Evolutionary conservation across 768 basidiomycete genomes (phyloP).

Genomic region (Hypsizygus marmoreus): DNA sequence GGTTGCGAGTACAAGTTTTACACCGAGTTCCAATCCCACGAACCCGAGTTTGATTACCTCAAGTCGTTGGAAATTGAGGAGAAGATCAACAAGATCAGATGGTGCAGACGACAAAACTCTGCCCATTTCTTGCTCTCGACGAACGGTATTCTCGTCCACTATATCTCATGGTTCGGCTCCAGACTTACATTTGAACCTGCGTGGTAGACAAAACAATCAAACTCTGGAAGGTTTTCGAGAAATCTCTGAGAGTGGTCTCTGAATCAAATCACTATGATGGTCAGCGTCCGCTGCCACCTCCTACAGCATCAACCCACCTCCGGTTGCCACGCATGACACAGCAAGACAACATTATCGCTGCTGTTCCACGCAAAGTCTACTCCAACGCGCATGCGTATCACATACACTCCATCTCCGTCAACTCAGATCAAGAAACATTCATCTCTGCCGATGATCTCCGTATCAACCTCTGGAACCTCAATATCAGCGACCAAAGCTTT

Average conservation of each 20-base stretch:
- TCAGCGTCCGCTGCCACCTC: conserved; percentile 67
- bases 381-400: conserved; percentile 99
- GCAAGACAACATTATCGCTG: conserved; percentile 98
- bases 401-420: conserved; percentile 99
- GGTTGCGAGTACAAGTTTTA: conserved; percentile 99
- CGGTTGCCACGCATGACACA: conserved; percentile 88
- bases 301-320: conserved; percentile 58
- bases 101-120: conserved; percentile 97
- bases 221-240: conserved; percentile 99
- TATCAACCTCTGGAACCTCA: conserved; percentile 97
- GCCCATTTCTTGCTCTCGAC: conserved; percentile 97
- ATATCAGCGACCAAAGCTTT: conserved; percentile 98
- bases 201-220: conserved; percentile 97
- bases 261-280: conserved; percentile 94
- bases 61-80: conserved; percentile 99
- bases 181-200: conserved; percentile 6
- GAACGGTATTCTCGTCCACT: conserved; percentile 66
- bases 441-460: conserved; percentile 98
- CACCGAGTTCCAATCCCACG: conserved; percentile 99
- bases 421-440: conserved; percentile 99
- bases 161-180: background rate
- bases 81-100: conserved; percentile 99
- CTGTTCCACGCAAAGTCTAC: conserved; percentile 97
- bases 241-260: conserved; percentile 91
- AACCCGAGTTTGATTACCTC: conserved; percentile 99